These are phyloP conservation scores for Graphiopsis chlorocephala DNA, from an alignment of 2,329 filamentous ascomycete species.

Conservation along the genomic window DNA sequence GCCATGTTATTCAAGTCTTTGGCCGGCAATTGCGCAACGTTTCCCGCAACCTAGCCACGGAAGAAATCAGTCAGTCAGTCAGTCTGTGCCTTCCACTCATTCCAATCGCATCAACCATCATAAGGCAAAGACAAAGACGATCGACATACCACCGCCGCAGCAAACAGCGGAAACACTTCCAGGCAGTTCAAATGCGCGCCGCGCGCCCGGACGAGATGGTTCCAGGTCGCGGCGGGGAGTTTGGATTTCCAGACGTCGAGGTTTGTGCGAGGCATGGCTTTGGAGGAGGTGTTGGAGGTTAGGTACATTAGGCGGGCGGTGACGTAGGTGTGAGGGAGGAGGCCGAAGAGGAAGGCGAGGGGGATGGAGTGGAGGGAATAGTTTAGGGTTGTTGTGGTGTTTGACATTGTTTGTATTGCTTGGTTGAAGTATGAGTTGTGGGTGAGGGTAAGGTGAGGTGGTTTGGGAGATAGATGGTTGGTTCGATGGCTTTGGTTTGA, in stretches of 20 bases:
- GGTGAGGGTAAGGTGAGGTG: background rate
- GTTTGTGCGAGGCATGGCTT: slow-evolving; percentile 25
- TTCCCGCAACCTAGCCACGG: slow-evolving; percentile 20
- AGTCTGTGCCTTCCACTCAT: background rate
- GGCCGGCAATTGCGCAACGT: slow-evolving; percentile 22
- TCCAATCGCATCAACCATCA: background rate
- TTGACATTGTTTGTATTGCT: background rate
- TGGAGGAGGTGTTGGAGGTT: slow-evolving; percentile 23
- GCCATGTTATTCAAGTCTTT: slow-evolving; percentile 25
- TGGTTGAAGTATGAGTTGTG: background rate
- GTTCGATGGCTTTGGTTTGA: background rate
- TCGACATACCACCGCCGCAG: slow-evolving; percentile 34
- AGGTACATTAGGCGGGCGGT: slow-evolving; percentile 26
- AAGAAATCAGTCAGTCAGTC: background rate
- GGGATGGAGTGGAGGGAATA: slow-evolving; percentile 27
- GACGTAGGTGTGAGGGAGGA: slow-evolving; percentile 27
- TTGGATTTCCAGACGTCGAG: slow-evolving; percentile 28
- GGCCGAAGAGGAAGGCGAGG: slow-evolving; percentile 23
- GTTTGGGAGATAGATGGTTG: too few species aligned
- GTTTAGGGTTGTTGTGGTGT: slow-evolving; percentile 19
- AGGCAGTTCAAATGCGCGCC: slow-evolving; percentile 48
- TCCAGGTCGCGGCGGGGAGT: slow-evolving; percentile 24
- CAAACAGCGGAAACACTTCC: slow-evolving; percentile 43
- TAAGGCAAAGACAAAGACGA: fast-evolving
- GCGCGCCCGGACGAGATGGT: slow-evolving; percentile 24